Conservation (phyloP, 2,329 filamentous ascomycete genomes). For the Fusarium sp. region DNA sequence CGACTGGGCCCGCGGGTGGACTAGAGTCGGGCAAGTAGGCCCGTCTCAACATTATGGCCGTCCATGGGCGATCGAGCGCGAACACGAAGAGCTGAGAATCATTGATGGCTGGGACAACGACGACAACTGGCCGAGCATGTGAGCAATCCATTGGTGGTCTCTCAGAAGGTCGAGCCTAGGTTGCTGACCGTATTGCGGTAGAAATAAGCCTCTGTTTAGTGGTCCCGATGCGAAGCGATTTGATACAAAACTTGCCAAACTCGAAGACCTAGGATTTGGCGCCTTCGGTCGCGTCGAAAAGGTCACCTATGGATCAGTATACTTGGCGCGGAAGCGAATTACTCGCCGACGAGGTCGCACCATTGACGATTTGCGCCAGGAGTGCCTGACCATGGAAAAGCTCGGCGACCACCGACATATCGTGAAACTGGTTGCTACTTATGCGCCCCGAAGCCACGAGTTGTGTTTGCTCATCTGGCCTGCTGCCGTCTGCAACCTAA, state of each 20-base stretch:
- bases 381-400: constrained; percentile 61
- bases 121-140: constrained; percentile 51
- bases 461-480: constrained; percentile 62
- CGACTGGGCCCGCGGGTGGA: constrained; percentile 49
- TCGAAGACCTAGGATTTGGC: constrained; percentile 56
- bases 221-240: constrained; percentile 50
- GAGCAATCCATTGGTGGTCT: constrained; percentile 23
- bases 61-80: constrained; percentile 46
- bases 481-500: constrained; percentile 60
- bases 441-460: constrained; percentile 54
- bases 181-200: constrained; percentile 28
- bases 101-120: constrained; percentile 50
- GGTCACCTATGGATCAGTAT: constrained; percentile 55
- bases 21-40: constrained; percentile 46
- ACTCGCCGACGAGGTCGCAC: constrained; percentile 50
- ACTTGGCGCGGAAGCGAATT: constrained; percentile 60
- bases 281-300: constrained; percentile 59
- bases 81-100: constrained; percentile 45
- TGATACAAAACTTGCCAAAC: constrained; percentile 47
- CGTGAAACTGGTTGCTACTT: constrained; percentile 60
- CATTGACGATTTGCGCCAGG: constrained; percentile 57
- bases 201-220: constrained; percentile 47
- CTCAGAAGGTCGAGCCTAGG: neutral
- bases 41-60: constrained; percentile 36
- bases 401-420: constrained; percentile 60